Evolutionary conservation across 768 basidiomycete genomes (phyloP), one percentile per base, ranked within the genome.

Genomic region (Mycena capillaripes): DNA sequence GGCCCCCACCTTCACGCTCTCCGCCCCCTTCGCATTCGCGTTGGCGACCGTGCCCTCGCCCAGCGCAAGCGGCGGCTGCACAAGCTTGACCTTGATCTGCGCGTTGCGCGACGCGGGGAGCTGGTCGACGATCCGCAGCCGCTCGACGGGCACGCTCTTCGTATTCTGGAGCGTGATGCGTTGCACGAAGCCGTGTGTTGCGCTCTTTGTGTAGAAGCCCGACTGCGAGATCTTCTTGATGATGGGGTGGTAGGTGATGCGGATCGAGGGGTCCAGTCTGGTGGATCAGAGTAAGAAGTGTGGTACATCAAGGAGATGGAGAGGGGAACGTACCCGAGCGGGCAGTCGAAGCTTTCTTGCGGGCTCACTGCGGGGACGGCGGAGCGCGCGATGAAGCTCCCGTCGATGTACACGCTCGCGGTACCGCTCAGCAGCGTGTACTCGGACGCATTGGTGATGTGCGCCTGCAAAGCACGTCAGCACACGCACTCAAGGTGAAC

Each of bases 361-460:
- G 85, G 84, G 52, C 83, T 84, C 12, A 87, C 84, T 16, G 80
- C 70, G 2, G 84, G 82, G 7, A 91, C 79, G 7, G 80, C 68
- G 0, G 88, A 86, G 70, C 83, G 85, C 10, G 90, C 82, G 21
- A 91, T 87, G 76, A 89, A 90, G 64, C 86, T 86, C 38, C 88
- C 88, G 76, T 91, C 87, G 36, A 91, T 82, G 76, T 89, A 91
- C 0, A 90, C 83, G 70, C 84, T 88, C 0, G 86, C 86, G 0
- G 76, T 73, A 0, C 90, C 90, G 0, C 79, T 73, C 14, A 92
- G 81, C 3, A 91, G 77, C 2, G 86, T 85, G 69, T 89, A 89
- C 29, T 88, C 86, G 6, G 88, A 89, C 12, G 85, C 85, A 72
- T 91, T 91, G 78, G 85, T 86, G 66, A 91, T 83, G 59, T 80